Evolutionary conservation across 2,329 filamentous ascomycete species (phyloP), one percentile per base, ranked within the genome.

Genomic region (Monilinia polystroma): DNA sequence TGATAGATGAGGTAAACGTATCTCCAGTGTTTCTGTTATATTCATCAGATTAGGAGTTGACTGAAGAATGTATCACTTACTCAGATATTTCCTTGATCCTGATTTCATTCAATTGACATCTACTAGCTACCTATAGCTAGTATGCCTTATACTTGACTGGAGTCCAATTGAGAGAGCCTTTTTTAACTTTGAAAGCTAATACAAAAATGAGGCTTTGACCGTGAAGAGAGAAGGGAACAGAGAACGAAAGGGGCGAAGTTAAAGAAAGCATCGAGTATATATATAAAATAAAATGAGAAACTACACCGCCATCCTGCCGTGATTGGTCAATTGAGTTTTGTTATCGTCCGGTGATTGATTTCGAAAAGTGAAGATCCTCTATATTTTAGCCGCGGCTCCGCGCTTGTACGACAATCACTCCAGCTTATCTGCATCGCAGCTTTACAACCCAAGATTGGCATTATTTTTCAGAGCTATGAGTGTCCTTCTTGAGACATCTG

Each of bases 401-500:
- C 58, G 58, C 45, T 62, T 62, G 58, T 62, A 32, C n/a, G 45
- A 51, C 47, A n/a, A 62, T 62, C 45, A 51, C 38, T 56, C 20
- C 32, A 56, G 45, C 58, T 38, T 23, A 49, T 32, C n/a, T 38
- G 58, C 58, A 62, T 62, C 45, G 51, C 45, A 62, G 32, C 58
- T 63, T 56, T 38, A 10, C 60, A 63, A 29, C 20, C 52, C 32
- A 35, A 8, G 6, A 63, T 43, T 26, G 16, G 18, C 11, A 63
- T 49, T 16, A 29, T 10, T 16, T 20, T n/a, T 26, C 43, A 12
- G 18, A 53, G 75, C 51, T 62, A 98, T 98, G 94, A 97, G 92
- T 70, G 94, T 97, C 66, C 85, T 98, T 41, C 84, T 99, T 62
- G 94, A 99, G 80, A 97, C 95, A 45, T 97, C 90, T 67, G 86